phyloP scores from a whole-genome alignment of 192 early-diverging fungal genomes.

The Gaertneriomyces sp. region DNA sequence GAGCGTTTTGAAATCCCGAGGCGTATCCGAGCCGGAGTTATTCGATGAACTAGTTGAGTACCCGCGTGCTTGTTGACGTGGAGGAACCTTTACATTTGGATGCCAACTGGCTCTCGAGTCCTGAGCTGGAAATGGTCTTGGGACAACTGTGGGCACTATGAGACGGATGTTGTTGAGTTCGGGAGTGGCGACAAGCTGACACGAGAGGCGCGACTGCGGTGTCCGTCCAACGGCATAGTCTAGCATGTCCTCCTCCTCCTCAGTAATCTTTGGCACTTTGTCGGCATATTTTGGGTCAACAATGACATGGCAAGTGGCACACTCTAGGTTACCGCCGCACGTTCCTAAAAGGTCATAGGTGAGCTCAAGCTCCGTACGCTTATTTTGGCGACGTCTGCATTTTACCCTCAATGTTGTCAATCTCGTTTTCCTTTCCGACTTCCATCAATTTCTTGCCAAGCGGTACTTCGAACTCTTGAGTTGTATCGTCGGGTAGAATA shows the following conservation, averaged over 20 bases:
- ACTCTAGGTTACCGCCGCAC: conserved; percentile 59
- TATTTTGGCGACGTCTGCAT: not conserved
- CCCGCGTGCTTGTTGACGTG: conserved; percentile 4
- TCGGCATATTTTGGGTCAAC: conserved; percentile 41
- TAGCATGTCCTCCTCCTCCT: conserved; percentile 60
- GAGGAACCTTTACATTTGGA: not conserved
- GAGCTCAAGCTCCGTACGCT: not conserved
- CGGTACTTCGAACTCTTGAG: conserved; percentile 12
- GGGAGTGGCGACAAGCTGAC: conserved; percentile 13
- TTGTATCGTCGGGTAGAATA: conserved; percentile 10
- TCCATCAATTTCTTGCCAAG: conserved; percentile 47
- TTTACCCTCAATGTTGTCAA: conserved; percentile 43
- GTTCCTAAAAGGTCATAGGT: conserved; percentile 24
- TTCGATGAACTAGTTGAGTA: not conserved
- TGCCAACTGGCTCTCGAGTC: conserved; percentile 12
- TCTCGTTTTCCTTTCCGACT: conserved; percentile 44
- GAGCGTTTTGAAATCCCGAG: conserved; percentile 34
- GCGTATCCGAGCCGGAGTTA: not conserved
- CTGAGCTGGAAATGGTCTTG: not conserved
- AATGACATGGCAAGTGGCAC: conserved; percentile 61
- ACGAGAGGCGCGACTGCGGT: conserved; percentile 3
- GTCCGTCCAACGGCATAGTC: conserved; percentile 19
- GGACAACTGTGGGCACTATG: conserved; percentile 15
- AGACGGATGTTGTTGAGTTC: conserved; percentile 8
- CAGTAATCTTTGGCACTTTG: conserved; percentile 39